A percentile compares a stretch with the other conserved stretches of the same genome.
These are phyloP conservation scores for Colletotrichum sublineola DNA, from an alignment of 2,329 filamentous ascomycete species.

Conservation along the genomic window DNA sequence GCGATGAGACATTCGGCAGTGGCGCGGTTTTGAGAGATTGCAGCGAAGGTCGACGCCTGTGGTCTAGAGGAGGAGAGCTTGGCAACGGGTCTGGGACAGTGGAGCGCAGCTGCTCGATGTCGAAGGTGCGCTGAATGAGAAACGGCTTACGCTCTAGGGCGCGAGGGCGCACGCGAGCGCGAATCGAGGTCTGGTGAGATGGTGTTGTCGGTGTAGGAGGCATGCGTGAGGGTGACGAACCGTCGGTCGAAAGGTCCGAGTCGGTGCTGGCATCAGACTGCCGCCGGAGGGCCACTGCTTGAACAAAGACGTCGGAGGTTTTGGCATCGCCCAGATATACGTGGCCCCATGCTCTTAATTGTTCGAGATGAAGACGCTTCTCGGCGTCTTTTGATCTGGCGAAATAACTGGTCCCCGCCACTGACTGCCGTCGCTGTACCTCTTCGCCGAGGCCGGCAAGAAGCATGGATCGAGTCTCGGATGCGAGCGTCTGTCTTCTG, in stretches of 20 bases:
- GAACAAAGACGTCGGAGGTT: slow-evolving; percentile 61
- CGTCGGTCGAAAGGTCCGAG: slow-evolving; percentile 31
- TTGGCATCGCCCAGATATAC: slow-evolving; percentile 56
- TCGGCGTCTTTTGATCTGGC: slow-evolving; percentile 25
- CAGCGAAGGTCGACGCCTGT: slow-evolving; percentile 31
- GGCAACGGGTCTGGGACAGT: slow-evolving; percentile 57
- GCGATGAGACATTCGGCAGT: slow-evolving; percentile 19
- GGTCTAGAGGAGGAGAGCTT: slow-evolving; percentile 13
- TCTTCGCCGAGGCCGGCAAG: slow-evolving; percentile 46
- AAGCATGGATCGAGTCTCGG: slow-evolving; percentile 50
- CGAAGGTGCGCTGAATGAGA: slow-evolving; percentile 63
- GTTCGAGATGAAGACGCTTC: slow-evolving; percentile 46
- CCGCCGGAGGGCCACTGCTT: slow-evolving; percentile 56
- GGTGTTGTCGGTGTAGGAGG: slow-evolving; percentile 18
- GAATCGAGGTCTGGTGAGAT: slow-evolving; percentile 51
- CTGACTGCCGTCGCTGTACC: slow-evolving; percentile 47
- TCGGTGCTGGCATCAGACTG: slow-evolving; percentile 46
- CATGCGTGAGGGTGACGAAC: slow-evolving; percentile 23
- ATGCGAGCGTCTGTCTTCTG: slow-evolving; percentile 47
- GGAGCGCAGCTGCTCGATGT: slow-evolving; percentile 61
- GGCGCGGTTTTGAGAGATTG: slow-evolving; percentile 33
- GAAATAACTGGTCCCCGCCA: slow-evolving; percentile 35
- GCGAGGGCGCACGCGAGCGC: slow-evolving; percentile 59
- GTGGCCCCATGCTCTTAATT: slow-evolving; percentile 57
- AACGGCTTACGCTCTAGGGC: slow-evolving; percentile 59